Evolutionary conservation across 176 grass and related monocot genomes (phyloP), one percentile per base, ranked within the genome.

Genomic region (Dactylis glomerata): DNA sequence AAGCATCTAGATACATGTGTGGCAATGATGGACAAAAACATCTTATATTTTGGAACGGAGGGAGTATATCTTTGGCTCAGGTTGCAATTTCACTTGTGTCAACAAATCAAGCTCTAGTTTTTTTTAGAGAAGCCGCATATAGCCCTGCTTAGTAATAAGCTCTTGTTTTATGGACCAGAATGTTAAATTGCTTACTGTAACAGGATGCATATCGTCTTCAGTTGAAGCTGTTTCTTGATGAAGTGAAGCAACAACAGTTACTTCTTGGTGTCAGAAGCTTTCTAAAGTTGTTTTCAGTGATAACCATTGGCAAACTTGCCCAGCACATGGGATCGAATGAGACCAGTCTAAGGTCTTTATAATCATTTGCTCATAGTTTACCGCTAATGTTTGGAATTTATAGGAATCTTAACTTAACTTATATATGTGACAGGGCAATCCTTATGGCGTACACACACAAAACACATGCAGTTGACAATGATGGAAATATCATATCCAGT

Each of bases 171-270:
- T 62, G 26, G 13, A 62, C 13, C 27, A 16, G 34, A 8, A 2
- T 59, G 10, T 46, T 26, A 70, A 55, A 7, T 69, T 38, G 7
- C 37, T 38, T 68, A 76, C 19, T 77, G 6, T 63, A 49, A 86
- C 81, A 98, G 96, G 96, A 98, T 87, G 93, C 89, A 17, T 98
- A 94, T 90, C 89, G 91, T 84, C 86, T 95, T 81, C 96, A 98
- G 64, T 75, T 98, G 80, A 98, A 98, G 75, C 38, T 98, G 86
- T 98, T 98, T 89, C 93, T 95, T 82, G 93, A 87, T 78, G 96
- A 98, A 88, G 96, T 98, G 78, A 98, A 98, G 74, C 96, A 98
- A 80, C 96, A 98, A 28, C 93, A 94, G 75, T 82, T 94, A 73
- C 86, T 95, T 87, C 70, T 78, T 83, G 91, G 84, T 41, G 51